phyloP scores from a whole-genome alignment of 441 rosid genomes.

The Sinapis alba region DNA sequence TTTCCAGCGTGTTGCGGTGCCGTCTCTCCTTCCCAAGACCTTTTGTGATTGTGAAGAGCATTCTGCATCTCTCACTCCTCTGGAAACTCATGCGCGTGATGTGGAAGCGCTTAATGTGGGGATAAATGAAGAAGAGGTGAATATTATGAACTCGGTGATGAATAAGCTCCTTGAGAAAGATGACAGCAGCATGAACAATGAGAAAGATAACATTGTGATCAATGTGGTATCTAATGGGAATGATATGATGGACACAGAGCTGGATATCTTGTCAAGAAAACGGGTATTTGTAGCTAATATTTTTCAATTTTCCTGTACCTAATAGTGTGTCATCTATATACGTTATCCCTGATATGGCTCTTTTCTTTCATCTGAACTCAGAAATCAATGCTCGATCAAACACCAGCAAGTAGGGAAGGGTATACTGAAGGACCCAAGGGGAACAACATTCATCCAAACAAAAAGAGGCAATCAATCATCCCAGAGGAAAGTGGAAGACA shows the following conservation, averaged over 20 bases:
- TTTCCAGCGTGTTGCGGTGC: constrained; percentile 65
- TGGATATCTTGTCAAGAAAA: constrained; percentile 31
- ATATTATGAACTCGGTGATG: constrained; percentile 78
- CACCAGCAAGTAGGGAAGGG: constrained; percentile 39
- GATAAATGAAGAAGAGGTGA: constrained; percentile 60
- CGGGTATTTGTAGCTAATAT: constrained; percentile 51
- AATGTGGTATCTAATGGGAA: constrained; percentile 52
- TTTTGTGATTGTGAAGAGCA: constrained; percentile 95
- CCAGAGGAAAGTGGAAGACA: constrained; percentile 37
- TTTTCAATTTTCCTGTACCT: neutral
- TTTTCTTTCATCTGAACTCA: constrained; percentile 39
- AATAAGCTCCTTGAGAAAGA: constrained; percentile 57
- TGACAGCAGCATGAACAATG: constrained; percentile 50
- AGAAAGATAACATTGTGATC: constrained; percentile 47
- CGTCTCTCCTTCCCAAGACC: constrained; percentile 59
- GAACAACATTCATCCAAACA: constrained; percentile 34
- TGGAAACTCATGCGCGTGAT: constrained; percentile 31
- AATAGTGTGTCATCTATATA: neutral
- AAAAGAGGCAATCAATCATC: constrained; percentile 38
- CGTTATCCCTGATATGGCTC: neutral
- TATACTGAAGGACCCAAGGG: constrained; percentile 32
- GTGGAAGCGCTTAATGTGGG: constrained; percentile 46
- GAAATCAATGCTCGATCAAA: constrained; percentile 44
- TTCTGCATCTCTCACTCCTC: constrained; percentile 38
- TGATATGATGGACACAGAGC: constrained; percentile 19